Evolutionary conservation across 306 rosid species (phyloP), one percentile per base, ranked within the genome.

Genomic region (Gastrolobium villosum): DNA sequence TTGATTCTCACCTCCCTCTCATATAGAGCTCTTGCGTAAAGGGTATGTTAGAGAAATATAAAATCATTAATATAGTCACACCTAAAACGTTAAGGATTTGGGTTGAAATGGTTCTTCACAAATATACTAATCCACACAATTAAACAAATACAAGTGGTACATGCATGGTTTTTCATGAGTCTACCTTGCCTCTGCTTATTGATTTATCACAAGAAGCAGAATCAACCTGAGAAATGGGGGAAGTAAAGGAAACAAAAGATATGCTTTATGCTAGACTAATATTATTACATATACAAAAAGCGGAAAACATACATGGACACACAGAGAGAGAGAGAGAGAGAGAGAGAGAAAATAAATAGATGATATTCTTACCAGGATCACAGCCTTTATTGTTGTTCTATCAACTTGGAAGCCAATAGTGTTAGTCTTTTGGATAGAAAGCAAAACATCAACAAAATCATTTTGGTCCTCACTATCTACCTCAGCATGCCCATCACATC

Each of bases 381-480:
- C 14, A 48, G 66, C 81, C 72, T 81, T 81, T 1, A 39, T 56
- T 30, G 57, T 43, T 26, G 75, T 57, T 59, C 72, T 67, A 30
- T 75, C 77, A 48, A 81, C 6, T 6, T 10, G 31, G 26, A 52
- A 66, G 15, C 80, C 80, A 59, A 10, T 4, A 37, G 48, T 10
- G 57, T 66, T 57, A 5, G 7, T 37, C 32, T 65, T 46, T 57
- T 74, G 75, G 0, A 56, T 6, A 0, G 71, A 74, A 66, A 81
- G 84, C 80, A 81, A 74, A 73, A 74, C 36, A 3, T 81, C 80
- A 39, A 81, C 84, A 81, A 81, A 81, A 81, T 81, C 80, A 54
- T 32, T 43, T 1, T 45, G 62, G 11, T 78, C 76, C 67, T 45
- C 52, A 43, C 9, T 35, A 3, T 64, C 80, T 2, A 76, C 9